These are phyloP conservation scores for Cutaneotrichosporon dermatis DNA, from an alignment of 1,284 basidiomycete species.

Conservation along the genomic window DNA sequence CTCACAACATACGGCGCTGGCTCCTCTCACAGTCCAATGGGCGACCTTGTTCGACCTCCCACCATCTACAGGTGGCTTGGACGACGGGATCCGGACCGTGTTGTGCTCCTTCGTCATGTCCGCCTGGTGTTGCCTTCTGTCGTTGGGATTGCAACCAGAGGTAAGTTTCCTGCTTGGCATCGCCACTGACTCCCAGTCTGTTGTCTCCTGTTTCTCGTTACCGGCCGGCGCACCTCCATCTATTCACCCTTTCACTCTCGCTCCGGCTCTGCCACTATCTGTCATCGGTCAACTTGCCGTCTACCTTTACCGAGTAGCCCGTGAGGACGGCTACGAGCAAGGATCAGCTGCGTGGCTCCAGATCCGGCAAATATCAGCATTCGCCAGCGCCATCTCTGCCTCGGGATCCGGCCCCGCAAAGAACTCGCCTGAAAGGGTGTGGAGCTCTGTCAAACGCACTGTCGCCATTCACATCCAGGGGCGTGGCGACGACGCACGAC, in stretches of 20 bases:
- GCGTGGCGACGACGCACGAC: conserved; percentile 11
- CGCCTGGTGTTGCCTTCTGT: conserved; percentile 26
- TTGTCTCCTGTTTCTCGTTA: conserved; percentile 6
- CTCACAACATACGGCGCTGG: background rate
- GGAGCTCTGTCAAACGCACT: conserved; percentile 14
- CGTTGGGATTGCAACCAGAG: conserved; percentile 9
- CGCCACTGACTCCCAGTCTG: background rate
- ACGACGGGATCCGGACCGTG: conserved; percentile 12
- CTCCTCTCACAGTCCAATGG: background rate
- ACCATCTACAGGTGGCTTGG: conserved; percentile 9
- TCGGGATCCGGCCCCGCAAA: background rate
- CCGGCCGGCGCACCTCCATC: background rate
- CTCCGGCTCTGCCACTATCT: conserved; percentile 6
- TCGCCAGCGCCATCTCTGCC: conserved; percentile 4
- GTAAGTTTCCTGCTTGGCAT: conserved; percentile 1
- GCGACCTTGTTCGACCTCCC: background rate
- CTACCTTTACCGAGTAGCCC: conserved; percentile 10
- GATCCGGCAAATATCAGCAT: conserved; percentile 7
- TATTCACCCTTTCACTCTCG: conserved; percentile 11
- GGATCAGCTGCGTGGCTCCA: conserved; percentile 9
- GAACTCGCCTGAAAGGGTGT: conserved; percentile 11
- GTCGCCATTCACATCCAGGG: conserved; percentile 7
- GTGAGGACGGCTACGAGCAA: background rate
- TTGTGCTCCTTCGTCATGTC: conserved; percentile 22
- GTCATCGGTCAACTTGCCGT: conserved; percentile 3